These are phyloP conservation scores for Hymenoscyphus albidus DNA, from an alignment of 2,329 filamentous ascomycete species.

Conservation along the genomic window DNA sequence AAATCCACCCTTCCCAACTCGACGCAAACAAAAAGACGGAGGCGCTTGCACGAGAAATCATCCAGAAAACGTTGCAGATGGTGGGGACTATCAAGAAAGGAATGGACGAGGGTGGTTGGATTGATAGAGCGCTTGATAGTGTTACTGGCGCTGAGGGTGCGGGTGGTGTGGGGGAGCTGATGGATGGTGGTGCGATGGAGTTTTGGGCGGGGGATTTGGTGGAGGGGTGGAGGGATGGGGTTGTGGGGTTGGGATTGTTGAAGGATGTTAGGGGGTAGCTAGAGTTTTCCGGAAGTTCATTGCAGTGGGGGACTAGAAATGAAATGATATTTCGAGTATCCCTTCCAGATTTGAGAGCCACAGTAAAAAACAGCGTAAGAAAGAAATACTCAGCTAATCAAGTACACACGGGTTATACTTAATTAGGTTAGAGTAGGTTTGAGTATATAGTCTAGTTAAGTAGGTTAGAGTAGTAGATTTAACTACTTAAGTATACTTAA, in stretches of 20 bases:
- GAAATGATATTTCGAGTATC: too few relatives aligned
- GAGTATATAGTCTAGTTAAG: too few relatives aligned
- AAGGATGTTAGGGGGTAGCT: not conserved
- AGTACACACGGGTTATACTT: too few relatives aligned
- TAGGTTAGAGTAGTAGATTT: too few relatives aligned
- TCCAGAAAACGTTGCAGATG: conserved; percentile 23
- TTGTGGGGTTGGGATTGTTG: conserved; percentile 30
- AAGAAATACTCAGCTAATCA: too few relatives aligned
- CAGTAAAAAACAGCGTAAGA: too few relatives aligned
- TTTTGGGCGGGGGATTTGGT: conserved; percentile 34
- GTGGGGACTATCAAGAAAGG: conserved; percentile 27
- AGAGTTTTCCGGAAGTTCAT: not conserved
- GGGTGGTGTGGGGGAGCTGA: conserved; percentile 21
- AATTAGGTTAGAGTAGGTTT: too few relatives aligned
- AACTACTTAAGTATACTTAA: too few relatives aligned
- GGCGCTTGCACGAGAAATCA: conserved; percentile 16
- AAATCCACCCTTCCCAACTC: conserved; percentile 20
- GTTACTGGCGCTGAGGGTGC: conserved; percentile 13
- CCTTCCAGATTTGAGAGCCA: too few relatives aligned
- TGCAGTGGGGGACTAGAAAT: too few relatives aligned
- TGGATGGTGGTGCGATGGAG: conserved; percentile 34
- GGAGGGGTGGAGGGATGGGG: conserved; percentile 35
- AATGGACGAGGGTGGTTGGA: conserved; percentile 35
- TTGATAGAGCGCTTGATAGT: conserved; percentile 32
- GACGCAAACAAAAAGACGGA: conserved; percentile 16